phyloP scores from a whole-genome alignment of 78 protist species.

The Dictyostelium capitatum region DNA sequence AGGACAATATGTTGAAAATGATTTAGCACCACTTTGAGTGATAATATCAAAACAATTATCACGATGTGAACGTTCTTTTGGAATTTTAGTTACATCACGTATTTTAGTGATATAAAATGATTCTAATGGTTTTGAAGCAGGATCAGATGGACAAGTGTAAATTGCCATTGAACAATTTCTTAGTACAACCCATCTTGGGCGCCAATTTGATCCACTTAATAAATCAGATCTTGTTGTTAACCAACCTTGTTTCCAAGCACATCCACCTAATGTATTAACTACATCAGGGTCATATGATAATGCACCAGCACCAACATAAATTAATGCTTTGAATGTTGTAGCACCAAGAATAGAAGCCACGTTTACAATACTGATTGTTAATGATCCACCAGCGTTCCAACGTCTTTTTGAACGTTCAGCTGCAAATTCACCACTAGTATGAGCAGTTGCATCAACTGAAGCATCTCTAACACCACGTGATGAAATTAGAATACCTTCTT shows the following conservation, averaged over 20 bases:
- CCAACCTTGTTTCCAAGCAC: constrained; percentile 64
- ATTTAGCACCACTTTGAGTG: constrained; percentile 13
- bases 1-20: constrained; percentile 6
- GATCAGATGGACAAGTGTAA: constrained; percentile 26
- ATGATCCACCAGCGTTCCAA: constrained; percentile 52
- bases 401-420: constrained; percentile 36
- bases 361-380: constrained; percentile 24
- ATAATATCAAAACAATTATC: constrained; percentile 24
- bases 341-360: constrained; percentile 28
- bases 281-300: constrained; percentile 42
- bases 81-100: constrained; percentile 19
- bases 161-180: constrained; percentile 43
- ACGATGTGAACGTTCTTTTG: constrained; percentile 1
- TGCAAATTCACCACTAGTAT: constrained; percentile 52
- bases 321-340: constrained; percentile 47
- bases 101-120: background rate
- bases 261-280: constrained; percentile 22
- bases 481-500: constrained; percentile 67
- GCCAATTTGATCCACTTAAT: constrained; percentile 27
- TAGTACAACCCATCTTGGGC: constrained; percentile 50
- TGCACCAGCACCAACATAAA: constrained; percentile 67
- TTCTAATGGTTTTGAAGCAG: constrained; percentile 29
- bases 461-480: constrained; percentile 68
- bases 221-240: background rate
- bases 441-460: constrained; percentile 54